phyloP scores from a whole-genome alignment of 1,139 yeast genomes.

The Blastobotrys petasosporus region DNA sequence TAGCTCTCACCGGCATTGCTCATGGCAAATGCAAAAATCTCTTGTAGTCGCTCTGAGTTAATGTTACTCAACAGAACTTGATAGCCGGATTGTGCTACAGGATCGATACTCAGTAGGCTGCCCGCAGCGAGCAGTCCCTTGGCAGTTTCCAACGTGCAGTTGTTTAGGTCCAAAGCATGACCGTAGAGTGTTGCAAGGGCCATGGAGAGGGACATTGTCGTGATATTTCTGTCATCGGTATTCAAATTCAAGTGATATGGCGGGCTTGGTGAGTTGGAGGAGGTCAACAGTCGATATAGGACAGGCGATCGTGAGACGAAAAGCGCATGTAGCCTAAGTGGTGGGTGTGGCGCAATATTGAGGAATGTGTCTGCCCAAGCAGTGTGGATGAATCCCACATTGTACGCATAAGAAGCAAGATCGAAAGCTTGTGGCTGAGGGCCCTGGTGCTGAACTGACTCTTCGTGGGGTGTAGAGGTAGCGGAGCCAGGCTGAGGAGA shows the following conservation, averaged over 20 bases:
- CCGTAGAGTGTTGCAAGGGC: conserved; percentile 35
- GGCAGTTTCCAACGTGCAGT: conserved; percentile 24
- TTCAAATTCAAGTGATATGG: conserved; percentile 51
- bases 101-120: conserved; percentile 27
- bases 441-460: neutral
- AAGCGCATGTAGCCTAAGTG: conserved; percentile 32
- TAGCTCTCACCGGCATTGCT: neutral
- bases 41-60: conserved; percentile 22
- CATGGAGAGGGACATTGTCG: conserved; percentile 32
- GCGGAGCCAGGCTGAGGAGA: neutral
- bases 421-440: conserved; percentile 16
- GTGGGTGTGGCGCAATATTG: conserved; percentile 27
- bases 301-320: conserved; percentile 33
- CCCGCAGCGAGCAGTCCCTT: conserved; percentile 32
- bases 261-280: conserved; percentile 27
- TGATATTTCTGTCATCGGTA: conserved; percentile 49
- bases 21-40: conserved; percentile 25
- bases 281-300: conserved; percentile 27
- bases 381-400: conserved; percentile 34
- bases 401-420: conserved; percentile 29
- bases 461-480: neutral
- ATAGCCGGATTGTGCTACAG: conserved; percentile 27
- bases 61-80: conserved; percentile 21
- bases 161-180: conserved; percentile 24
- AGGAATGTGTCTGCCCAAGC: conserved; percentile 36